Evolutionary conservation across 108 stramenopile species (phyloP), one percentile per base, ranked within the genome.

Genomic region (Craspedostauros australis): DNA sequence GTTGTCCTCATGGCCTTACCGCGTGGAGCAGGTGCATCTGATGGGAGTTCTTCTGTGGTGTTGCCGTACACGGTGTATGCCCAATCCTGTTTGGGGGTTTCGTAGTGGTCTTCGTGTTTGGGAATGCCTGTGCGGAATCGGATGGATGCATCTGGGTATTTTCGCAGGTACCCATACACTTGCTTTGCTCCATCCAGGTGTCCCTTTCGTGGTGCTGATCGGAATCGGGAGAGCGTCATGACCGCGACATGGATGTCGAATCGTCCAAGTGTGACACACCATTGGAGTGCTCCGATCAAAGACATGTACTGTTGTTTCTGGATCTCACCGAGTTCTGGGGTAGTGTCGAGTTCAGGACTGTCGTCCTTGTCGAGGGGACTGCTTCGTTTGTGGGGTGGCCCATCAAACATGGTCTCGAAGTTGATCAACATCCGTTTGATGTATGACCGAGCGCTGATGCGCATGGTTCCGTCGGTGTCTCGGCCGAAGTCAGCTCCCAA

Each of bases 111-210:
- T 23, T 8, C 16, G 23, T 30, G 40, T 21, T 59, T 32, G 7
- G 31, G 27, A 16, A 4, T n/a, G 23, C 33, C 36, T 4, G 23
- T 54, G 5, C 43, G 18, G 27, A 50, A 51, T 2, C 26, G 15
- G 27, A 73, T 57, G 6, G 54, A 34, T 0, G 28, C 45, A 51
- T 68, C 18, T 14, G 27, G 31, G 22, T 38, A 22, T 28, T 59
- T 45, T 18, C 6, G 27, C n/a, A 68, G 16, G 34, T 70, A 75
- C 5, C 58, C 68, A 34, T 42, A 75, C 37, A 75, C 57, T 0
- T 46, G 52, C 26, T 46, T 57, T 3, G 57, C 16, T 16, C 66
- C 19, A 4, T 62, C 39, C 6, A 76, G 12, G 39, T 76, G 70
- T 0, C 75, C 73, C 20, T 53, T 37, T 4, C 67, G 0, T 16